Evolutionary conservation across 345 rosid species (phyloP).

Genomic region (Brassica incana): DNA sequence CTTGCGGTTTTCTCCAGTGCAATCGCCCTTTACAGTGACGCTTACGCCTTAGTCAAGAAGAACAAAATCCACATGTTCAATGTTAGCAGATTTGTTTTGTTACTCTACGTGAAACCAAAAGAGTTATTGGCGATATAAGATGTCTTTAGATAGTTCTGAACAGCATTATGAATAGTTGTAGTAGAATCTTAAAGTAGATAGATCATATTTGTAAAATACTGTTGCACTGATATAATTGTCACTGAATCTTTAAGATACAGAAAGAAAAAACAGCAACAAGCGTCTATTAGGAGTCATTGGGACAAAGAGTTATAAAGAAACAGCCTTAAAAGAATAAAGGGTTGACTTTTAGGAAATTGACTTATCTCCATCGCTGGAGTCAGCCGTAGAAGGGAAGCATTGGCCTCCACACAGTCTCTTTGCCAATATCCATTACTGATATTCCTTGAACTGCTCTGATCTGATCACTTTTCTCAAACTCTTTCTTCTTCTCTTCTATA

Average conservation of each 20-base stretch:
- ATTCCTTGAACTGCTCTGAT: constrained; percentile 69
- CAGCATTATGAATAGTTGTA: too few relatives aligned
- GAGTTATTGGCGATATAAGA: too few relatives aligned
- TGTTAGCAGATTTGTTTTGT: not conserved
- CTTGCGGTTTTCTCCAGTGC: constrained; percentile 71
- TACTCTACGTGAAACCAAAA: too few relatives aligned
- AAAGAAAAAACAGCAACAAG: constrained; percentile 5
- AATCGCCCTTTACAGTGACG: constrained; percentile 83
- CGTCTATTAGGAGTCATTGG: constrained; percentile 7
- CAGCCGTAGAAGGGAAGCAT: constrained; percentile 49
- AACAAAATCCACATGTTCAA: constrained; percentile 1
- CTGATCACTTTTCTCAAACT: constrained; percentile 65
- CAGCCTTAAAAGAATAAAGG: not conserved
- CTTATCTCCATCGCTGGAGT: constrained; percentile 25
- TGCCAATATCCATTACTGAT: constrained; percentile 81
- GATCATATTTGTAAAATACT: not conserved
- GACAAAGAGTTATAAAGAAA: constrained; percentile 1
- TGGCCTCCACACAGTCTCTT: constrained; percentile 84
- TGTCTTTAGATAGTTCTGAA: too few relatives aligned
- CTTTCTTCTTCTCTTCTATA: constrained; percentile 46
- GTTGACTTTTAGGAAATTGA: not conserved
- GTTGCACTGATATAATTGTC: not conserved
- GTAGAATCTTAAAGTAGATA: not conserved
- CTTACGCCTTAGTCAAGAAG: constrained; percentile 62
- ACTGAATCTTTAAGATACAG: constrained; percentile 5